Percentiles rank a stretch among this genome's conserved stretches.
These are phyloP conservation scores for Exophiala sideris DNA, from an alignment of 2,329 filamentous ascomycete species.

Conservation along the genomic window DNA sequence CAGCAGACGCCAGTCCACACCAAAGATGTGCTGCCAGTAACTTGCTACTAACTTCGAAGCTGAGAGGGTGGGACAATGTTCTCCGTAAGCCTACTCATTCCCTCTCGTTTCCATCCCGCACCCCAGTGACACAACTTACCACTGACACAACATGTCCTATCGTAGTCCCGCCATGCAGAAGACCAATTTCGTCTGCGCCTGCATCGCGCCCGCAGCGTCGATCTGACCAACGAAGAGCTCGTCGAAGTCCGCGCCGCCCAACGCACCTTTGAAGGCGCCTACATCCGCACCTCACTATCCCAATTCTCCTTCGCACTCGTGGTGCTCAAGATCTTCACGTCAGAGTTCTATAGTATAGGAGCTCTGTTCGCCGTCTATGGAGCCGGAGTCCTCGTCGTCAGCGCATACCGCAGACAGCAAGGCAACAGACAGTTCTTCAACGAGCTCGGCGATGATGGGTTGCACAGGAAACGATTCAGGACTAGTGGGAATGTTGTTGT, in stretches of 20 bases:
- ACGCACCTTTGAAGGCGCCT: conserved; percentile 94
- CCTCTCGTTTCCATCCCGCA: not conserved
- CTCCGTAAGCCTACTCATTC: not conserved
- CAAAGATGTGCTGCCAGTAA: not conserved
- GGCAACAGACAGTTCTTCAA: conserved; percentile 89
- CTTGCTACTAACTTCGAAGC: not conserved
- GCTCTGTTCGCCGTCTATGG: conserved; percentile 93
- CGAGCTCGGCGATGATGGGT: conserved; percentile 53
- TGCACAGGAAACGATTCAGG: conserved; percentile 60
- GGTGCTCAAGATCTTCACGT: conserved; percentile 93
- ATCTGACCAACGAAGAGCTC: conserved; percentile 78
- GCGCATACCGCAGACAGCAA: conserved; percentile 81
- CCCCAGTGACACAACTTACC: no score
- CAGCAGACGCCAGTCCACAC: no score
- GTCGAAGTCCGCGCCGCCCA: conserved; percentile 94
- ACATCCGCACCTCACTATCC: conserved; percentile 87
- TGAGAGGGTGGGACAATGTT: not conserved
- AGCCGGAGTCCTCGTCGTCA: conserved; percentile 75
- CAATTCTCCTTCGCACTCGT: conserved; percentile 95
- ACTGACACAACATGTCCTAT: not conserved
- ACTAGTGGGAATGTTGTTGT: conserved; percentile 66
- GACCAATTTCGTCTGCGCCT: conserved; percentile 74
- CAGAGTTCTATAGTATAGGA: conserved; percentile 95
- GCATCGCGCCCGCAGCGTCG: conserved; percentile 78
- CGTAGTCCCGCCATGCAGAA: conserved; percentile 55